Evolutionary conservation across 352 stramenopile species (phyloP).

Genomic region (Achlya hypogyna): DNA sequence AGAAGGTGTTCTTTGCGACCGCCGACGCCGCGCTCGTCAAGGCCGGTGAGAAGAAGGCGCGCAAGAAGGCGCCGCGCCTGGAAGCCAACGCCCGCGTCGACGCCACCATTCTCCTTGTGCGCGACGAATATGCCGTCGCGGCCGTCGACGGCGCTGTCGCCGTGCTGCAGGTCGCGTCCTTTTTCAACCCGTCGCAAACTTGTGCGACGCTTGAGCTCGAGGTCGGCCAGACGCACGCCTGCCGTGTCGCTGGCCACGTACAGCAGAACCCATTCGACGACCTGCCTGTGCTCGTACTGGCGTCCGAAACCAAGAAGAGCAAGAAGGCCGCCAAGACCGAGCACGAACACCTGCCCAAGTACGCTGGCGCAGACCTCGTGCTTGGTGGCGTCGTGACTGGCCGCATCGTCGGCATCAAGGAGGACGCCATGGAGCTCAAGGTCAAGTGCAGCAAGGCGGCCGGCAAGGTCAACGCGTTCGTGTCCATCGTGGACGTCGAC

Average conservation of each 20-base stretch:
- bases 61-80: constrained; percentile 52
- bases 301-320: constrained; percentile 24
- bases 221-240: constrained; percentile 33
- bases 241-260: constrained; percentile 34
- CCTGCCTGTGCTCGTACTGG: constrained; percentile 50
- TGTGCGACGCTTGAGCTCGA: constrained; percentile 47
- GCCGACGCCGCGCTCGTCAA: constrained; percentile 40
- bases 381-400: constrained; percentile 63
- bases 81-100: constrained; percentile 35
- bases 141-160: constrained; percentile 49
- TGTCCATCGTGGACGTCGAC: constrained; percentile 82
- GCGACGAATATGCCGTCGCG: constrained; percentile 56
- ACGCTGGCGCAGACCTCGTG: constrained; percentile 42
- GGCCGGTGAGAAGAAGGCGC: constrained; percentile 52
- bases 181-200: constrained; percentile 60
- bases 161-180: constrained; percentile 63
- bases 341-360: constrained; percentile 59
- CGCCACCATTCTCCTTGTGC: constrained; percentile 38
- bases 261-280: constrained; percentile 60
- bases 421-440: constrained; percentile 76
- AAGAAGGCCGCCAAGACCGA: constrained; percentile 28
- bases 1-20: constrained; percentile 65
- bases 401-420: constrained; percentile 64
- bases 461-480: constrained; percentile 62
- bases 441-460: constrained; percentile 61